A percentile compares a stretch with the other conserved stretches of the same genome.
These are phyloP conservation scores for Populus hybrid DNA, from an alignment of 441 rosid species.

Conservation along the genomic window DNA sequence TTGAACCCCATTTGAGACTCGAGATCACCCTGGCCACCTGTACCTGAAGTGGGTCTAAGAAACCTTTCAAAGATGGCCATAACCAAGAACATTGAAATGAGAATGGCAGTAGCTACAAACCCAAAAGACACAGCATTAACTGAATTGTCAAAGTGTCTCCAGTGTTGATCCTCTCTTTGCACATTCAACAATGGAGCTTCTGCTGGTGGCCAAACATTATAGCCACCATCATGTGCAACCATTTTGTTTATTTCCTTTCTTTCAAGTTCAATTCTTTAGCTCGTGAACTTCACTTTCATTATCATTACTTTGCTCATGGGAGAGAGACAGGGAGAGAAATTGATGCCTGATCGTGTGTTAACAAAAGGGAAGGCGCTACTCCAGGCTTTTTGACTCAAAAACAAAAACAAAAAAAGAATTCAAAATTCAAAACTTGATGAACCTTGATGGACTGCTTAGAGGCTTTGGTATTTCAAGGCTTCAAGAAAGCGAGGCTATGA, in stretches of 20 bases:
- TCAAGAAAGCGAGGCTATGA: slow-evolving; percentile 8
- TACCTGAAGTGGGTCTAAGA: slow-evolving; percentile 55
- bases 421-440: background rate
- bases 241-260: slow-evolving; percentile 14
- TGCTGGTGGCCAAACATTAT: slow-evolving; percentile 54
- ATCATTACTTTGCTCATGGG: slow-evolving; percentile 13
- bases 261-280: background rate
- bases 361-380: slow-evolving; percentile 22
- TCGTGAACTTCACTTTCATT: slow-evolving; percentile 11
- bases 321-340: background rate
- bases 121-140: slow-evolving; percentile 95
- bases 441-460: slow-evolving; percentile 12
- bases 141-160: slow-evolving; percentile 71
- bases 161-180: slow-evolving; percentile 55
- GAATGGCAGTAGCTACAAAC: slow-evolving; percentile 94
- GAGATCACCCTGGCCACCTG: slow-evolving; percentile 35
- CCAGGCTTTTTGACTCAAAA: slow-evolving; percentile 23
- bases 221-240: slow-evolving; percentile 29
- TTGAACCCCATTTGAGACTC: slow-evolving; percentile 53
- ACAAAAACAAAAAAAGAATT: slow-evolving; percentile 6
- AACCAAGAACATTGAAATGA: slow-evolving; percentile 92
- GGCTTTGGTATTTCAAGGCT: slow-evolving; percentile 1
- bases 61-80: slow-evolving; percentile 94
- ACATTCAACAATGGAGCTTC: slow-evolving; percentile 51
- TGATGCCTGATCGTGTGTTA: background rate